phyloP scores from a whole-genome alignment of 352 stramenopile genomes.

The Phytophthora pseudosyringae region DNA sequence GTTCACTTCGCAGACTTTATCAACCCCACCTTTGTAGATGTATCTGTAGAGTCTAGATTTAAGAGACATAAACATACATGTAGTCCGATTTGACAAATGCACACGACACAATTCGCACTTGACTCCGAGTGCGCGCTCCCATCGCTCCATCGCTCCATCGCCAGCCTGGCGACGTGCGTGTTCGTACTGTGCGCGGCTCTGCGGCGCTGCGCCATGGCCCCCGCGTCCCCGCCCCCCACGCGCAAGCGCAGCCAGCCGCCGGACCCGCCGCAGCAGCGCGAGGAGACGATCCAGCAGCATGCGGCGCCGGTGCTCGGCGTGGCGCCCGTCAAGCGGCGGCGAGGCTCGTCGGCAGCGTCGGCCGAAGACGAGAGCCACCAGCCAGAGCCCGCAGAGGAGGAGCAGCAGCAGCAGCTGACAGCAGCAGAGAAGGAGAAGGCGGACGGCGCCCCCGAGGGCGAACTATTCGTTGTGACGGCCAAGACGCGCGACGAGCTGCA shows the following conservation, averaged over 20 bases:
- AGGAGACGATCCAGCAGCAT: conserved; percentile 29
- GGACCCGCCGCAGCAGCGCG: conserved; percentile 11
- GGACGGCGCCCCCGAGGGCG: conserved; percentile 59
- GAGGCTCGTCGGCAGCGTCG: conserved; percentile 23
- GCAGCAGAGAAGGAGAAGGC: conserved; percentile 35
- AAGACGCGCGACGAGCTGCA: conserved; percentile 51
- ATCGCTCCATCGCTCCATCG: background rate
- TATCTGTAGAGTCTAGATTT: no score
- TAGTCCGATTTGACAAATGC: no score
- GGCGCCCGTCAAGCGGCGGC: conserved; percentile 36
- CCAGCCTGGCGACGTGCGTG: conserved; percentile 34
- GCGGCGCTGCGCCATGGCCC: conserved; percentile 37
- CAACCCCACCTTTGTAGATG: no score
- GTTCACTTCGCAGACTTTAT: no score
- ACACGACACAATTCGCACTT: no score
- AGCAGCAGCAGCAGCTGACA: conserved; percentile 11
- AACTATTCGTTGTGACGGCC: conserved; percentile 68
- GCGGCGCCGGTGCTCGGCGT: conserved; percentile 28
- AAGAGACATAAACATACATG: no score
- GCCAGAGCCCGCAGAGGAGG: conserved; percentile 1
- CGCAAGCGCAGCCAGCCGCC: conserved; percentile 34
- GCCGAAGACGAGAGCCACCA: conserved; percentile 5
- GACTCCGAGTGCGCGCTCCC: background rate
- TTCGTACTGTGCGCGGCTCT: conserved; percentile 33
- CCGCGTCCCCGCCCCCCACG: conserved; percentile 5